Evolutionary conservation across 495 filamentous ascomycete species (phyloP).

Genomic region (Astrothelium macrocarpum): DNA sequence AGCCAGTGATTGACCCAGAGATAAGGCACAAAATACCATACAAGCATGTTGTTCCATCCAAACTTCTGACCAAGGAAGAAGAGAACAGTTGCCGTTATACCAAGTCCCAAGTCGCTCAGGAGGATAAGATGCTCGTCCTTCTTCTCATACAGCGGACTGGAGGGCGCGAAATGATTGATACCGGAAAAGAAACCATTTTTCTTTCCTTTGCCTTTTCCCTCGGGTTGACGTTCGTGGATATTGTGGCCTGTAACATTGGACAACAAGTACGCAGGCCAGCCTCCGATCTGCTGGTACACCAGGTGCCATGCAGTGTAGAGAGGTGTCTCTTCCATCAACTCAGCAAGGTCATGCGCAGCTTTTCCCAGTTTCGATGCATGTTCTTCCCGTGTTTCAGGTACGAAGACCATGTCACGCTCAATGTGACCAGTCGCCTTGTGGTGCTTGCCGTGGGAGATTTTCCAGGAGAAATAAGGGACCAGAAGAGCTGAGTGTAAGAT

Average conservation of each 20-base stretch:
- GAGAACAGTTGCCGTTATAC: conserved; percentile 26
- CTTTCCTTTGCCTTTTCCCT: conserved; percentile 71
- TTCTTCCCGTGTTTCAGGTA: conserved; percentile 72
- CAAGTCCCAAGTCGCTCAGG: conserved; percentile 56
- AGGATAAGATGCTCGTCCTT: conserved; percentile 63
- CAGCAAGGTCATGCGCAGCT: conserved; percentile 65
- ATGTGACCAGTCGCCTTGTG: conserved; percentile 91
- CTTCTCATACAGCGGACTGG: conserved; percentile 81
- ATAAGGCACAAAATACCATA: conserved; percentile 94
- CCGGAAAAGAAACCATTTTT: conserved; percentile 61
- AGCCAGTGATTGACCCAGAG: conserved; percentile 99
- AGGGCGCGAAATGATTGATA: conserved; percentile 90
- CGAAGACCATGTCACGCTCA: conserved; percentile 95
- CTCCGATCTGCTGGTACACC: conserved; percentile 73
- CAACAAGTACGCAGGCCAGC: conserved; percentile 79
- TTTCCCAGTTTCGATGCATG: conserved; percentile 61
- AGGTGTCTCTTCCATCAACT: conserved; percentile 91
- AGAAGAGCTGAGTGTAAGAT: conserved; percentile 54
- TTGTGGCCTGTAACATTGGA: conserved; percentile 93
- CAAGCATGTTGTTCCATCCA: conserved; percentile 73
- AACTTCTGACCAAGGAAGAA: conserved; percentile 47
- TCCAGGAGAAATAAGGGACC: conserved; percentile 69
- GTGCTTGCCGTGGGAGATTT: conserved; percentile 63
- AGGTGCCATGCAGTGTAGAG: conserved; percentile 65
- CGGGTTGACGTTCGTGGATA: conserved; percentile 65